Conservation (phyloP, 1,284 basidiomycete species). For the Trichosporon sp. region DNA sequence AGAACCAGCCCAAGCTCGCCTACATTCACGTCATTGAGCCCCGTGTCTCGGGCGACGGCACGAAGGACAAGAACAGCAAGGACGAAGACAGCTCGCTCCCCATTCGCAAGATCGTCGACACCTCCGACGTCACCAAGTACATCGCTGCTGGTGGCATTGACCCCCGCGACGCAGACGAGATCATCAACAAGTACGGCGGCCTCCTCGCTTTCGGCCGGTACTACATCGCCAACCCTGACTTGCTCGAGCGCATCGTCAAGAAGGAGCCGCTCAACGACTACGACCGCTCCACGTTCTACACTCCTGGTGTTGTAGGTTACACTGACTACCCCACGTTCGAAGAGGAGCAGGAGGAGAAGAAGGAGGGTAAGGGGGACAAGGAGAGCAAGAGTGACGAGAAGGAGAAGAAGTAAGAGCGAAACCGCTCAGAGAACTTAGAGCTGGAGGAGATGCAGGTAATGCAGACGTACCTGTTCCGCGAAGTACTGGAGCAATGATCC, state of each 20-base stretch:
- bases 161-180: constrained; percentile 28
- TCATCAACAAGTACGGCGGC: constrained; percentile 43
- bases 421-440: too few species aligned
- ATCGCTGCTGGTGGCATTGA: constrained; percentile 55
- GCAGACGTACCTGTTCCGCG: too few species aligned
- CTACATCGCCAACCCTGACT: constrained; percentile 56
- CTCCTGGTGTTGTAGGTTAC: constrained; percentile 24
- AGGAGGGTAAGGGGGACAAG: too few species aligned
- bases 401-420: too few species aligned
- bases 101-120: constrained; percentile 22
- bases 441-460: too few species aligned
- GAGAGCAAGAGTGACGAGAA: too few species aligned
- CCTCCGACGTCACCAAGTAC: constrained; percentile 34
- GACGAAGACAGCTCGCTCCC: constrained; percentile 21
- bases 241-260: constrained; percentile 51
- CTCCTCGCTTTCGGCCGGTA: constrained; percentile 53
- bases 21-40: constrained; percentile 58
- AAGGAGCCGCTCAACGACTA: constrained; percentile 37
- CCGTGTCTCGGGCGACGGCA: constrained; percentile 30
- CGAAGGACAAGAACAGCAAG: constrained; percentile 1
- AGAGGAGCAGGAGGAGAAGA: too few species aligned
- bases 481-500: too few species aligned
- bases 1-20: constrained; percentile 53
- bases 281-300: constrained; percentile 36
- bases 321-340: too few species aligned